Conservation (phyloP, 2,329 filamentous ascomycete species). For the Sporothrix pallida region DNA sequence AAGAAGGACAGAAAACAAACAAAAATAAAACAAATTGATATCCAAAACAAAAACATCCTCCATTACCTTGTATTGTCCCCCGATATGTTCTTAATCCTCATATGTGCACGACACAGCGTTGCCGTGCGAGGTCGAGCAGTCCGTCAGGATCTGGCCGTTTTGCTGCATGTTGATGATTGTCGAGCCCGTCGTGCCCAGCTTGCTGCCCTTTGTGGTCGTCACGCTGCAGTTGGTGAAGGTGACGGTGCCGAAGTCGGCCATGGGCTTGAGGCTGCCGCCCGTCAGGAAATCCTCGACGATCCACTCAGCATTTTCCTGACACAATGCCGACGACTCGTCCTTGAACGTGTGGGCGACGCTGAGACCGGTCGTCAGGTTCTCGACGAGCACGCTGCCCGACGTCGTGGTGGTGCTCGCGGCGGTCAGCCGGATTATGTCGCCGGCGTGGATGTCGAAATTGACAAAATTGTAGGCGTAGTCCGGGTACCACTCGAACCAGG, state of each 20-base stretch:
- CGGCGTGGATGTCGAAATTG: conserved; percentile 41
- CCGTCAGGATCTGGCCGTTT: conserved; percentile 38
- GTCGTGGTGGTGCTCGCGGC: conserved; percentile 48
- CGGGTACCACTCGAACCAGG: conserved; percentile 46
- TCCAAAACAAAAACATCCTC: not conserved
- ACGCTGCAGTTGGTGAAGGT: conserved; percentile 52
- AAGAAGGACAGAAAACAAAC: not conserved
- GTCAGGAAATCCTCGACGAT: conserved; percentile 44
- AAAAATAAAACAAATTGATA: not conserved
- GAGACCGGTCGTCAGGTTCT: conserved; percentile 49
- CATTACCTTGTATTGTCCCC: not conserved
- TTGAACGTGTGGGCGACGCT: conserved; percentile 52
- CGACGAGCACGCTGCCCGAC: conserved; percentile 38
- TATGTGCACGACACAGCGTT: conserved; percentile 47
- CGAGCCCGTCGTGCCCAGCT: conserved; percentile 47
- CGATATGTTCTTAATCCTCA: conserved; percentile 44
- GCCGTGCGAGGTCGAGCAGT: conserved; percentile 37
- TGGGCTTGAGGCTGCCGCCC: conserved; percentile 39
- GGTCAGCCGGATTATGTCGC: conserved; percentile 42
- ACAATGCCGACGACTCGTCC: conserved; percentile 46
- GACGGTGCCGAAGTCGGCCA: conserved; percentile 43
- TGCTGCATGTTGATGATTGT: conserved; percentile 49
- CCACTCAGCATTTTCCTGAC: conserved; percentile 44
- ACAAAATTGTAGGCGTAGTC: conserved; percentile 42
- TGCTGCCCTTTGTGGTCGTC: conserved; percentile 41